Evolutionary conservation across 2,329 filamentous ascomycete genomes (phyloP).

Genomic region (Aureobasidium vineae): DNA sequence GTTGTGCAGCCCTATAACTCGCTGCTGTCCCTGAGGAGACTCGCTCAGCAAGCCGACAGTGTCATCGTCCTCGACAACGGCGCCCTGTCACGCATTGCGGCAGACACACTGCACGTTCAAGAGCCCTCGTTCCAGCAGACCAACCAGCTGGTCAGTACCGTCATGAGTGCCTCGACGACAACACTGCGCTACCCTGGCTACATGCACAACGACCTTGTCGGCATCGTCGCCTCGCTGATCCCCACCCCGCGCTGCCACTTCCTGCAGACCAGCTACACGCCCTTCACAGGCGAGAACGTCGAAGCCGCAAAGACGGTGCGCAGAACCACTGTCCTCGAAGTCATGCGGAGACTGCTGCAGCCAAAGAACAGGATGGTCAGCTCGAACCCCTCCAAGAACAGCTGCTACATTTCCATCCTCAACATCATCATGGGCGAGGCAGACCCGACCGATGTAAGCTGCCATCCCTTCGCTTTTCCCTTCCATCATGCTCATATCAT

Average conservation of each 20-base stretch:
- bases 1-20: constrained; percentile 99
- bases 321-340: constrained; percentile 96
- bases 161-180: constrained; percentile 98
- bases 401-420: constrained; percentile 97
- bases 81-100: constrained; percentile 87
- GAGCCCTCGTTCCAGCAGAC: constrained; percentile 96
- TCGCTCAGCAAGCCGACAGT: constrained; percentile 95
- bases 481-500: background rate
- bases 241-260: constrained; percentile 97
- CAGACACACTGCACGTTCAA: constrained; percentile 90
- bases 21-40: constrained; percentile 80
- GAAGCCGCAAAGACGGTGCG: constrained; percentile 97
- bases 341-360: constrained; percentile 92
- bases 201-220: constrained; percentile 99
- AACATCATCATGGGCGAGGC: constrained; percentile 99
- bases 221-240: constrained; percentile 92
- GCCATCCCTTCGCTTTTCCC: background rate
- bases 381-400: constrained; percentile 90
- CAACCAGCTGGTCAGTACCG: constrained; percentile 91
- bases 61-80: constrained; percentile 97
- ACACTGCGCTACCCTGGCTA: constrained; percentile 96
- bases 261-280: constrained; percentile 97
- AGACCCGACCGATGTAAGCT: constrained; percentile 79
- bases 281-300: constrained; percentile 93
- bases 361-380: constrained; percentile 99